These are phyloP conservation scores for Gremmenia infestans DNA, from an alignment of 2,329 filamentous ascomycete species.

Conservation along the genomic window DNA sequence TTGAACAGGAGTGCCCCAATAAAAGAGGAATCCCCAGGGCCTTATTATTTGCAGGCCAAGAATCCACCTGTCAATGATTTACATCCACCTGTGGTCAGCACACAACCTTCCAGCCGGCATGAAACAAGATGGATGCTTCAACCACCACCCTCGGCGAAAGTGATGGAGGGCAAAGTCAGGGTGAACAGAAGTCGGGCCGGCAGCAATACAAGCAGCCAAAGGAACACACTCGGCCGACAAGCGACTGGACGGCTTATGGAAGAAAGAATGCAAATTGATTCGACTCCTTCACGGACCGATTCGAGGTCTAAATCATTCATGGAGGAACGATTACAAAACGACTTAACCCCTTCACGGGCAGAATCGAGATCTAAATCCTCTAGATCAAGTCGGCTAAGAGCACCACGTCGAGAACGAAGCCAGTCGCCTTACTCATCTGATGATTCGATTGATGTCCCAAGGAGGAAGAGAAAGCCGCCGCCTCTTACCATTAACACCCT, in stretches of 20 bases:
- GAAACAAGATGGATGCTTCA: constrained; percentile 90
- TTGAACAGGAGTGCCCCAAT: constrained; percentile 30
- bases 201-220: constrained; percentile 40
- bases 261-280: constrained; percentile 25
- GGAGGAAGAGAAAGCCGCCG: constrained; percentile 21
- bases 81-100: constrained; percentile 78
- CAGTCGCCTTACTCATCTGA: constrained; percentile 19
- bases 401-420: constrained; percentile 17
- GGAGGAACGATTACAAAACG: constrained; percentile 26
- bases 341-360: constrained; percentile 15
- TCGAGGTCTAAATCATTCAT: constrained; percentile 13
- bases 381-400: constrained; percentile 10
- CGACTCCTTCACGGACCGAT: constrained; percentile 17
- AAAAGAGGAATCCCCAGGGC: constrained; percentile 33
- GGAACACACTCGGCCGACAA: constrained; percentile 24
- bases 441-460: constrained; percentile 14
- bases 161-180: constrained; percentile 84
- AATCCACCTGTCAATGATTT: constrained; percentile 80
- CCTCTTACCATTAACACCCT: constrained; percentile 21
- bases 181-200: constrained; percentile 52
- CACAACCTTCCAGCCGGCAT: constrained; percentile 61
- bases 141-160: constrained; percentile 79
- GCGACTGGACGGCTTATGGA: constrained; percentile 28
- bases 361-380: constrained; percentile 12
- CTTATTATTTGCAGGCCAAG: constrained; percentile 27